phyloP scores from a whole-genome alignment of 1,284 basidiomycete species.

The Flammula alnicola region DNA sequence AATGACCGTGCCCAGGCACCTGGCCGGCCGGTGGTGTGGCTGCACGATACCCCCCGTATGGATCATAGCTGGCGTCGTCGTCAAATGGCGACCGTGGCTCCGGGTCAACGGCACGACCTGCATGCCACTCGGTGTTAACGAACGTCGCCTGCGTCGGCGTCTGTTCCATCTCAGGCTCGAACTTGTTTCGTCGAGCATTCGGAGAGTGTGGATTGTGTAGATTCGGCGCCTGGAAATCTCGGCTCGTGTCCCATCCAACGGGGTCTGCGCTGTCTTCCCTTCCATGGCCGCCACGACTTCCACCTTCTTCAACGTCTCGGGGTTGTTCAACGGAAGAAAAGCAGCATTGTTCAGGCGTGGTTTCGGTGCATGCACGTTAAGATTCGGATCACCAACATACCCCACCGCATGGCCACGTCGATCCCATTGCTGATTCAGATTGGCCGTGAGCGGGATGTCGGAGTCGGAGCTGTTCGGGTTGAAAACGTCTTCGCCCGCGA shows the following conservation, averaged over 20 bases:
- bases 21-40: constrained; percentile 5
- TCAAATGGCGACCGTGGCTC: constrained; percentile 12
- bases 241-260: constrained; percentile 32
- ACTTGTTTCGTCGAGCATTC: constrained; percentile 3
- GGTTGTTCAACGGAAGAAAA: constrained; percentile 14
- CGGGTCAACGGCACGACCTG: background rate
- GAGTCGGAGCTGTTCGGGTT: constrained; percentile 34
- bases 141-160: constrained; percentile 25
- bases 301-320: constrained; percentile 23
- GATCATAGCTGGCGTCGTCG: constrained; percentile 16
- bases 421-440: constrained; percentile 33
- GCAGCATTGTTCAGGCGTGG: constrained; percentile 8
- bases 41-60: constrained; percentile 10
- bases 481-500: constrained; percentile 27
- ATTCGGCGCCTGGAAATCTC: background rate
- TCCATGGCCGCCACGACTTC: constrained; percentile 15
- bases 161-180: constrained; percentile 16
- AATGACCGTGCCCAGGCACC: constrained; percentile 22
- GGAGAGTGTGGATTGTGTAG: constrained; percentile 12
- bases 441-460: constrained; percentile 47
- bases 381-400: constrained; percentile 25
- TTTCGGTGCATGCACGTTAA: constrained; percentile 23
- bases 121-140: constrained; percentile 7
- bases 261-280: constrained; percentile 32
- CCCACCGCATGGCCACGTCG: constrained; percentile 26